Evolutionary conservation across 1,284 basidiomycete genomes (phyloP).

Genomic region (Irpex lacteus): DNA sequence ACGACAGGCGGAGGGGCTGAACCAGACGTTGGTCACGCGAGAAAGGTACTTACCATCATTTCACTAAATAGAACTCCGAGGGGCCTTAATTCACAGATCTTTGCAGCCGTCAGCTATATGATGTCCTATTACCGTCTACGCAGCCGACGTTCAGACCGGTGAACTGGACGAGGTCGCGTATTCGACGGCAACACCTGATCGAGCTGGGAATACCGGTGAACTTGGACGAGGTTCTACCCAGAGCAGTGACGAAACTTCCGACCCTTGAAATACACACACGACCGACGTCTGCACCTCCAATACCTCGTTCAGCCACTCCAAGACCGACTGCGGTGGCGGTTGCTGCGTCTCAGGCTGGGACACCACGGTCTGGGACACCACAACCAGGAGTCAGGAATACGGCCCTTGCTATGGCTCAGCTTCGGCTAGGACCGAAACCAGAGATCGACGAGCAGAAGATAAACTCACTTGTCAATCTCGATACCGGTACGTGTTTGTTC

Average conservation of each 20-base stretch:
- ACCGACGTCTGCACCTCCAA: slow-evolving; percentile 75
- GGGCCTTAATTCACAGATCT: slow-evolving; percentile 26
- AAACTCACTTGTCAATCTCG: slow-evolving; percentile 63
- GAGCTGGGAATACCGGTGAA: slow-evolving; percentile 90
- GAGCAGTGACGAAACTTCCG: slow-evolving; percentile 70
- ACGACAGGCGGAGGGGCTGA: slow-evolving; percentile 75
- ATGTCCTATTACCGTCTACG: slow-evolving; percentile 56
- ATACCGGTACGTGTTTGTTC: slow-evolving; percentile 51
- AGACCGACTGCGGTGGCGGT: slow-evolving; percentile 31
- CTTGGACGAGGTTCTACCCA: slow-evolving; percentile 86
- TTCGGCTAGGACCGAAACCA: slow-evolving; percentile 72
- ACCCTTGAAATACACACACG: slow-evolving; percentile 81
- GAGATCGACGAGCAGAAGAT: slow-evolving; percentile 66
- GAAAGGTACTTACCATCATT: slow-evolving; percentile 56
- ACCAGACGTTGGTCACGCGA: slow-evolving; percentile 71
- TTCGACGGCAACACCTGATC: slow-evolving; percentile 85
- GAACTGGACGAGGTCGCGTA: slow-evolving; percentile 89
- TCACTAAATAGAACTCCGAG: slow-evolving; percentile 11
- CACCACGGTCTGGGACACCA: slow-evolving; percentile 56
- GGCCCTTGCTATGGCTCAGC: slow-evolving; percentile 40
- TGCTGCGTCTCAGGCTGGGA: slow-evolving; percentile 39
- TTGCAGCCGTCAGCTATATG: slow-evolving; percentile 73
- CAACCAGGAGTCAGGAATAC: slow-evolving; percentile 33
- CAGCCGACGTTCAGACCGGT: slow-evolving; percentile 73
- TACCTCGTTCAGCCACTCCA: slow-evolving; percentile 42